Percentiles rank a stretch among this genome's conserved stretches.
These are phyloP conservation scores for Cryptococcus hybrid DNA, from an alignment of 1,284 basidiomycete species.

Conservation along the genomic window DNA sequence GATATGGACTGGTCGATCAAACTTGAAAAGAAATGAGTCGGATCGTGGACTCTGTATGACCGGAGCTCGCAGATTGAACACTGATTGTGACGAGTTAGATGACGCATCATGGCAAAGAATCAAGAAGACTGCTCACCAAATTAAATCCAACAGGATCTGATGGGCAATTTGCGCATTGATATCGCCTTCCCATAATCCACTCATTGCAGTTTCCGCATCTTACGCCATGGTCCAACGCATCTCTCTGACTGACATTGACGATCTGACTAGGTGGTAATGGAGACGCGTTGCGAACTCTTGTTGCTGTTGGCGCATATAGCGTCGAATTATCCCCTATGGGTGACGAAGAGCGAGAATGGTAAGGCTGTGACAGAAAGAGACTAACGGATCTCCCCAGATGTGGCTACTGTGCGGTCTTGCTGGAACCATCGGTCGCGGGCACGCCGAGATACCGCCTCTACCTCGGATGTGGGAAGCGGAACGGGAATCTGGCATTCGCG, in stretches of 20 bases:
- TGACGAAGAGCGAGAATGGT: conserved; percentile 32
- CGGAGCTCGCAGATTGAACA: conserved; percentile 72
- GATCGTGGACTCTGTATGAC: conserved; percentile 68
- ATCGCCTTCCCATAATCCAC: conserved; percentile 48
- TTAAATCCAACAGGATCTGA: conserved; percentile 45
- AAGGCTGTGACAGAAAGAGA: background rate
- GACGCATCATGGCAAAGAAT: background rate
- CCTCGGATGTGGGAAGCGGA: conserved; percentile 68
- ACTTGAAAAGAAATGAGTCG: conserved; percentile 57
- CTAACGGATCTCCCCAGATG: conserved; percentile 11
- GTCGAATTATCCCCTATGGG: conserved; percentile 41
- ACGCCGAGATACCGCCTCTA: conserved; percentile 67
- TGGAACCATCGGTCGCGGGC: conserved; percentile 73
- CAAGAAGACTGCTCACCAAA: conserved; percentile 26
- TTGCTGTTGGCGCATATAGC: conserved; percentile 33
- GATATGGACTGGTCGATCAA: conserved; percentile 70
- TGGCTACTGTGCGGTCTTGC: conserved; percentile 61
- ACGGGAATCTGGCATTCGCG: conserved; percentile 65
- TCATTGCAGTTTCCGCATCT: conserved; percentile 43
- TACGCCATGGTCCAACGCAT: conserved; percentile 42
- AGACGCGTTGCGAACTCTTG: conserved; percentile 1
- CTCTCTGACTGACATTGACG: conserved; percentile 14
- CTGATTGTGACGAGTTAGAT: conserved; percentile 49
- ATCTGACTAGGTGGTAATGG: conserved; percentile 5
- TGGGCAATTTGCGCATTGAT: conserved; percentile 51